Evolutionary conservation across 306 rosid genomes (phyloP).

Genomic region (Cicer pinnatifidum): DNA sequence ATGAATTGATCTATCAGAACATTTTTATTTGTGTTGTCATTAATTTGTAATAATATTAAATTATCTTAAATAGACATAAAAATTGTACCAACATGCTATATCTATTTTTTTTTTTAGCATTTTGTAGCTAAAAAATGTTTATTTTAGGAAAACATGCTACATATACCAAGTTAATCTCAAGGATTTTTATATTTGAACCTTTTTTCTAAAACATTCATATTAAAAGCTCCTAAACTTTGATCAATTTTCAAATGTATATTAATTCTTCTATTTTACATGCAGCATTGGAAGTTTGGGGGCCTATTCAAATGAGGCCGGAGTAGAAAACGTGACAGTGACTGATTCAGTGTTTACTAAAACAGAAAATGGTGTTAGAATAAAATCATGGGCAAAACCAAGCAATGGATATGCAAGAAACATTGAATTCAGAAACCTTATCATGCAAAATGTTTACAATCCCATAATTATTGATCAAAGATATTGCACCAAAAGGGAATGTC

Average conservation of each 20-base stretch:
- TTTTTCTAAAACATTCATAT: too few relatives aligned
- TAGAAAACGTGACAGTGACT: conserved; percentile 47
- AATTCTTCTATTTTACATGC: not conserved
- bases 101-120: too few relatives aligned
- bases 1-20: too few relatives aligned
- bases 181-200: too few relatives aligned
- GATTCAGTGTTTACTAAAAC: conserved; percentile 43
- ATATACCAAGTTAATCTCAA: too few relatives aligned
- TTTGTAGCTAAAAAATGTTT: too few relatives aligned
- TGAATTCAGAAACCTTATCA: conserved; percentile 45
- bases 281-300: conserved; percentile 54
- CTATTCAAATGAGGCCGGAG: conserved; percentile 39
- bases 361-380: conserved; percentile 50
- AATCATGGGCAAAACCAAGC: conserved; percentile 50
- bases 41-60: too few relatives aligned
- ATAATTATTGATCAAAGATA: conserved; percentile 54
- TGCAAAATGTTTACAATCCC: conserved; percentile 51
- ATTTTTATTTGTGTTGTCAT: too few relatives aligned
- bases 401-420: conserved; percentile 45
- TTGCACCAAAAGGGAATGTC: conserved; percentile 38
- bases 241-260: not conserved
- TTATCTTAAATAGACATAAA: too few relatives aligned
- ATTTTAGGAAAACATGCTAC: too few relatives aligned
- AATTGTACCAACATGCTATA: too few relatives aligned
- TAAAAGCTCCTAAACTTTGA: too few relatives aligned